phyloP scores from a whole-genome alignment of 257 asterid species.

The Plectranthus barbatus region DNA sequence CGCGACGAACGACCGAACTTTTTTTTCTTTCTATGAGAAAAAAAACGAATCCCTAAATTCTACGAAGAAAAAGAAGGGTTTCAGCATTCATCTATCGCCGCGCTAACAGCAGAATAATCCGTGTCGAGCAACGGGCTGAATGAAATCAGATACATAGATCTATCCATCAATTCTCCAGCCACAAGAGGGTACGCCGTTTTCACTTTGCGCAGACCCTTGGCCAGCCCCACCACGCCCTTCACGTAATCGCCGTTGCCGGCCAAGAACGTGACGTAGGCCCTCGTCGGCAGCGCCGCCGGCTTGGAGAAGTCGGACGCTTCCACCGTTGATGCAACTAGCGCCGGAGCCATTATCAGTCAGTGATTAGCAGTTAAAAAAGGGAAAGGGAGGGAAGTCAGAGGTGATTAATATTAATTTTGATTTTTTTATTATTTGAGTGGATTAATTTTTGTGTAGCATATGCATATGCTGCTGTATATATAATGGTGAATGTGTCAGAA shows the following conservation, averaged over 20 bases:
- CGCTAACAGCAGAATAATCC: not conserved
- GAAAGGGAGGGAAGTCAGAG: too few relatives aligned
- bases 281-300: not conserved
- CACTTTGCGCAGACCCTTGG: conserved; percentile 48
- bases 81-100: too few relatives aligned
- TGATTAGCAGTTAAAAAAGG: not conserved
- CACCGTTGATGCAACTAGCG: conserved; percentile 6
- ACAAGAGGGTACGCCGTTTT: conserved; percentile 31
- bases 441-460: too few relatives aligned
- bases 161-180: not conserved
- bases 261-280: conserved; percentile 44
- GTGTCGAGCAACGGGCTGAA: conserved; percentile 4
- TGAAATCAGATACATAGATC: not conserved
- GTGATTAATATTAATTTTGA: too few relatives aligned
- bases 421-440: too few relatives aligned
- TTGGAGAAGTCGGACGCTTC: not conserved
- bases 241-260: conserved; percentile 45
- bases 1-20: too few relatives aligned
- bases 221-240: conserved; percentile 41
- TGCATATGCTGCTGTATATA: too few relatives aligned
- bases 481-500: too few relatives aligned
- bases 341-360: conserved; percentile 21
- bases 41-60: not conserved
- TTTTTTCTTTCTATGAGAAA: not conserved
- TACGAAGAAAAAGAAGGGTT: too few relatives aligned